phyloP scores from a whole-genome alignment of 345 rosid species.

The rapeseed (Brassica napus) region Da-Ae NC_063440.1:24218501-24219000 shows the following conservation, averaged over 20 bases:
- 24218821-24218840: slow-evolving; percentile 80
- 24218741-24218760: slow-evolving; percentile 90
- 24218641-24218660: slow-evolving; percentile 76
- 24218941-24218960: slow-evolving; percentile 55
- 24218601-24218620: slow-evolving; percentile 90
- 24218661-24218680: slow-evolving; percentile 81
- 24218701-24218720: slow-evolving; percentile 74
- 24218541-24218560: neutral
- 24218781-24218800: slow-evolving; percentile 87
- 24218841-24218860: slow-evolving; percentile 82
- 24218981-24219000: slow-evolving; percentile 24
- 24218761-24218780: slow-evolving; percentile 87
- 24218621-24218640: slow-evolving; percentile 77
- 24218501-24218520: slow-evolving; percentile 59
- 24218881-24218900: slow-evolving; percentile 59
- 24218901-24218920: slow-evolving; percentile 62
- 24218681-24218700: slow-evolving; percentile 67
- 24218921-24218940: slow-evolving; percentile 49
- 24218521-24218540: too few species aligned
- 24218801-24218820: slow-evolving; percentile 93
- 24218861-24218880: slow-evolving; percentile 77
- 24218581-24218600: slow-evolving; percentile 66
- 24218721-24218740: slow-evolving; percentile 92
- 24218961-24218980: slow-evolving; percentile 21
- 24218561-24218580: slow-evolving; percentile 1